A percentile compares a stretch with the other conserved stretches of the same genome.
Evolutionary conservation across 305 asterid genomes (phyloP).

Genomic region (Fraxinus albicans): DNA sequence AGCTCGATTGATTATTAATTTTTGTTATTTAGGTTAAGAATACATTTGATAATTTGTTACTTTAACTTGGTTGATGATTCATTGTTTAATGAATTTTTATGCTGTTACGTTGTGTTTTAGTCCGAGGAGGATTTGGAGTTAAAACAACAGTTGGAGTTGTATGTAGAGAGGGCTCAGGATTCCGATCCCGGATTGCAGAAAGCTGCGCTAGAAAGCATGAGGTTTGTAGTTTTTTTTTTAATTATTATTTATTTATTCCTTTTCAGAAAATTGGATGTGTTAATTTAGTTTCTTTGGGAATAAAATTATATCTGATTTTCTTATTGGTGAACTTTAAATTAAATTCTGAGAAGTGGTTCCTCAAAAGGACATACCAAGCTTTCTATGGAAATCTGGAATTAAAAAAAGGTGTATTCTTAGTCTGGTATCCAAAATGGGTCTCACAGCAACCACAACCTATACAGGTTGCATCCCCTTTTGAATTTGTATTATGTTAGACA

Average conservation of each 20-base stretch:
- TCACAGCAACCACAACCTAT: neutral
- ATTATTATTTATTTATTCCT: neutral
- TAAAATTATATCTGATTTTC: neutral
- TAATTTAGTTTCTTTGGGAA: neutral
- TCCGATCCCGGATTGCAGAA: slow-evolving; percentile 84
- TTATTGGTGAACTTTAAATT: neutral
- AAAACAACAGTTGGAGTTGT: slow-evolving; percentile 90
- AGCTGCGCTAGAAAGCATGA: slow-evolving; percentile 91
- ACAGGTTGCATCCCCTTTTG: neutral
- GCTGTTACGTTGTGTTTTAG: slow-evolving; percentile 34
- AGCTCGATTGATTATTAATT: neutral
- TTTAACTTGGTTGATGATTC: neutral
- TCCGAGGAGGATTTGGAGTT: slow-evolving; percentile 98
- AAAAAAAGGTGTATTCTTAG: neutral
- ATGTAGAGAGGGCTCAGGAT: slow-evolving; percentile 92
- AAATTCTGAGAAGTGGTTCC: neutral
- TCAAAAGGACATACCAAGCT: neutral
- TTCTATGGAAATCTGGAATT: neutral
- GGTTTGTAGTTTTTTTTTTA: slow-evolving; percentile 36
- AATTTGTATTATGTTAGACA: neutral
- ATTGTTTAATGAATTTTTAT: slow-evolving; percentile 13
- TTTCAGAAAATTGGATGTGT: neutral
- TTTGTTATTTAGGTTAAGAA: neutral
- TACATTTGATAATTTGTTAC: neutral
- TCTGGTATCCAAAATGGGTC: neutral